These are phyloP conservation scores for Verticillium zaregamsianum DNA, from an alignment of 2,329 filamentous ascomycete genomes.

Conservation along the genomic window DNA sequence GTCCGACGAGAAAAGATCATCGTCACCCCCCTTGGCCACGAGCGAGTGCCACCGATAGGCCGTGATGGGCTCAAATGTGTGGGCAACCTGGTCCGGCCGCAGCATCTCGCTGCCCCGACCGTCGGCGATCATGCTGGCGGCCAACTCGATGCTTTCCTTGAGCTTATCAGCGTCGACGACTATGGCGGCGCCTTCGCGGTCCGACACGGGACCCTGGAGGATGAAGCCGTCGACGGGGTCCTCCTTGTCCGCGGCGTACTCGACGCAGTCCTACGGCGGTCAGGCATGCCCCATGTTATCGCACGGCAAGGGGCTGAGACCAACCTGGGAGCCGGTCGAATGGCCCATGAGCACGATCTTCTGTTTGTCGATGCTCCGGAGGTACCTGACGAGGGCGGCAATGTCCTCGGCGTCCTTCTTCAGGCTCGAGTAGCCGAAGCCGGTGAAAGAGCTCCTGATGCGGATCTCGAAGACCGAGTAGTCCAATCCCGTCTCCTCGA, in stretches of 20 bases:
- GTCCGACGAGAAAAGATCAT: conserved; percentile 87
- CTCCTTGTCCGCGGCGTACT: conserved; percentile 42
- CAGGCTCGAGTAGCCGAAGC: conserved; percentile 47
- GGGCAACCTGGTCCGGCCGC: background rate
- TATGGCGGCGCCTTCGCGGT: conserved; percentile 60
- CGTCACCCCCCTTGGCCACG: conserved; percentile 55
- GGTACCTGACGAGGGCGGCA: conserved; percentile 46
- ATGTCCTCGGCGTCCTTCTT: conserved; percentile 51
- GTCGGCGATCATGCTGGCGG: conserved; percentile 49
- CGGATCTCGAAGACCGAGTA: conserved; percentile 56
- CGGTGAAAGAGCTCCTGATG: conserved; percentile 49
- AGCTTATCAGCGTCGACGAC: conserved; percentile 38
- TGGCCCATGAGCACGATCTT: conserved; percentile 55
- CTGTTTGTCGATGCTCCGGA: conserved; percentile 44
- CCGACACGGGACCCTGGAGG: conserved; percentile 74
- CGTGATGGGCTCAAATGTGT: conserved; percentile 35
- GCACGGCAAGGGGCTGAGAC: background rate
- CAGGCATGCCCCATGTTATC: background rate
- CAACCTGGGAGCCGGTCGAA: conserved; percentile 54
- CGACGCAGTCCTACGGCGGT: conserved; percentile 47
- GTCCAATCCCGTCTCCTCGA: conserved; percentile 33
- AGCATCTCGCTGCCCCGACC: conserved; percentile 53
- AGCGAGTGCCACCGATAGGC: conserved; percentile 51
- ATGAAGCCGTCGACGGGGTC: conserved; percentile 68
- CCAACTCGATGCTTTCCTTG: conserved; percentile 40